Conservation (phyloP, 1,139 yeast species). For the Blastobotrys apis region DNA sequence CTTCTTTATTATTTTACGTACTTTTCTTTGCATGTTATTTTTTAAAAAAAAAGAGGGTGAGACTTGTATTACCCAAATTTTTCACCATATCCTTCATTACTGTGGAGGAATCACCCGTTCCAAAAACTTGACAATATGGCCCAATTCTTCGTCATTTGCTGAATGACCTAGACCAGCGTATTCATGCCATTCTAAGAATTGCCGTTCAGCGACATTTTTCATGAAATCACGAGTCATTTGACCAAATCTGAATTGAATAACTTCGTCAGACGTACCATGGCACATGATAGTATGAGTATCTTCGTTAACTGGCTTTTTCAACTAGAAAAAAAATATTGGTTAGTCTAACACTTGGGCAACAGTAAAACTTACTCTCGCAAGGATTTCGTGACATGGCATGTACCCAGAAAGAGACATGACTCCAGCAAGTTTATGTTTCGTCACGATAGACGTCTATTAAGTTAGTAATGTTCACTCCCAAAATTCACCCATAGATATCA, state of each 20-base stretch:
- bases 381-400: conserved; percentile 48
- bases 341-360: too few relatives aligned
- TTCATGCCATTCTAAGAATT: conserved; percentile 49
- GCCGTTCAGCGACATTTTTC: conserved; percentile 48
- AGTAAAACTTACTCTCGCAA: conserved; percentile 30
- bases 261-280: conserved; percentile 77
- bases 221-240: conserved; percentile 39
- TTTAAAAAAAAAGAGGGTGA: not conserved
- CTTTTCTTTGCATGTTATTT: not conserved
- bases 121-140: conserved; percentile 55
- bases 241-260: conserved; percentile 53
- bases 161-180: conserved; percentile 68
- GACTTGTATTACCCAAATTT: too few relatives aligned
- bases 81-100: too few relatives aligned
- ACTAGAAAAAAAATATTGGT: not conserved
- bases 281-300: conserved; percentile 82
- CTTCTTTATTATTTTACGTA: not conserved
- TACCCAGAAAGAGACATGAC: conserved; percentile 77
- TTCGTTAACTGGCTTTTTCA: conserved; percentile 39
- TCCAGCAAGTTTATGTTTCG: conserved; percentile 70
- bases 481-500: not conserved
- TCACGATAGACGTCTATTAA: conserved; percentile 21
- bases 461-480: conserved; percentile 1
- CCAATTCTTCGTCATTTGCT: conserved; percentile 61
- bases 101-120: conserved; percentile 7